Conservation (phyloP, 1,139 yeast species). For the Pichia sp. region DNA sequence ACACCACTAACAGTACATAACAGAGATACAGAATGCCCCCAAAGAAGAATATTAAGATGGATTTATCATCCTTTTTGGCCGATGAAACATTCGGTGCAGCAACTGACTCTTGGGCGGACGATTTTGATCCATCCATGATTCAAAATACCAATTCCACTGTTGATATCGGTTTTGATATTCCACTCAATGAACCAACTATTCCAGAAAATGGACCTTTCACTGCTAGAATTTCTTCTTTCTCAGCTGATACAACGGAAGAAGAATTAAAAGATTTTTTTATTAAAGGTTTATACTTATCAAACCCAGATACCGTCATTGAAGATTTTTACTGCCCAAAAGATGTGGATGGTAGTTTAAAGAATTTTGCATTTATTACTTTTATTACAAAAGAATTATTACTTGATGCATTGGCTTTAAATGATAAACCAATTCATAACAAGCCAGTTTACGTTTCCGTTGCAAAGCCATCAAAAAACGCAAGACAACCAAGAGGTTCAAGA, state of each 20-base stretch:
- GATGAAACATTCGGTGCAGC: conserved; percentile 47
- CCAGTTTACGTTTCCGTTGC: conserved; percentile 83
- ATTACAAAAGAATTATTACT: conserved; percentile 59
- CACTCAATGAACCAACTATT: conserved; percentile 55
- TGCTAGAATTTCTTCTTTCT: conserved; percentile 80
- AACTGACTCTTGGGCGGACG: conserved; percentile 73
- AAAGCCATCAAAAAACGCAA: conserved; percentile 52
- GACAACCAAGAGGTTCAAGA: conserved; percentile 21
- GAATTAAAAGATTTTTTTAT: conserved; percentile 62
- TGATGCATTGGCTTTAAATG: conserved; percentile 60
- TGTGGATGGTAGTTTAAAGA: conserved; percentile 61
- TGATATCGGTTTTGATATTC: conserved; percentile 13
- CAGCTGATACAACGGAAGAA: conserved; percentile 61
- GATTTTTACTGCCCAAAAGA: conserved; percentile 62
- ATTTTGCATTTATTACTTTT: conserved; percentile 85
- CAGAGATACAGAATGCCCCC: conserved; percentile 35
- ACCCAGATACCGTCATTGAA: conserved; percentile 49
- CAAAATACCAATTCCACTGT: conserved; percentile 16
- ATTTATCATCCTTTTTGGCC: conserved; percentile 46
- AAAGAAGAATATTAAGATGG: conserved; percentile 48
- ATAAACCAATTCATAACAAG: conserved; percentile 64
- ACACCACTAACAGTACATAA: not conserved
- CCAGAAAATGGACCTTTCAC: conserved; percentile 92
- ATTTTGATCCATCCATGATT: conserved; percentile 34
- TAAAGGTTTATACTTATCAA: conserved; percentile 46